A percentile compares a stretch with the other conserved stretches of the same genome.
Evolutionary conservation across 768 basidiomycete genomes (phyloP).

Genomic region (Tylopilus sp.): DNA sequence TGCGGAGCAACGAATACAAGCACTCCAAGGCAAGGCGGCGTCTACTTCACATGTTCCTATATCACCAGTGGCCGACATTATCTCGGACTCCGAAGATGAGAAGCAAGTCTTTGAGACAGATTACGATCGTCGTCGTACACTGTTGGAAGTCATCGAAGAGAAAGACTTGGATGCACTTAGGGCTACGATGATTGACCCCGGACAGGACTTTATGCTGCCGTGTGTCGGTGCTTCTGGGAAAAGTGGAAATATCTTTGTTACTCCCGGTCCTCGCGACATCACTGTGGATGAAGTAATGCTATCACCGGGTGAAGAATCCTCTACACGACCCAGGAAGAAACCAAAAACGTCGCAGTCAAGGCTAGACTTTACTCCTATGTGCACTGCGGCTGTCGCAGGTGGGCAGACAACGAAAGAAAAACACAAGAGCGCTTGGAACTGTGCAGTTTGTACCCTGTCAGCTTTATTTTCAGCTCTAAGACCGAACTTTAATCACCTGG

Average conservation of each 20-base stretch:
- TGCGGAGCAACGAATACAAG: constrained; percentile 57
- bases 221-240: not conserved
- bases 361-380: not conserved
- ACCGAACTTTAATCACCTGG: constrained; percentile 6
- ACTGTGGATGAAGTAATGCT: not conserved
- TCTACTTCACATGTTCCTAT: constrained; percentile 4
- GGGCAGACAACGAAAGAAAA: constrained; percentile 34
- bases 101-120: constrained; percentile 44
- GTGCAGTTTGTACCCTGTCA: constrained; percentile 63
- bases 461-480: constrained; percentile 19
- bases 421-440: constrained; percentile 43
- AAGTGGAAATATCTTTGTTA: not conserved
- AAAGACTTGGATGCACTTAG: constrained; percentile 43
- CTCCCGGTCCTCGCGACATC: not conserved
- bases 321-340: constrained; percentile 15
- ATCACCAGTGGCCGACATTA: constrained; percentile 26
- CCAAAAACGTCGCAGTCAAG: constrained; percentile 21
- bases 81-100: constrained; percentile 37
- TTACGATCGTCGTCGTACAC: constrained; percentile 45
- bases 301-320: not conserved
- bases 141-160: constrained; percentile 46
- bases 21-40: constrained; percentile 35
- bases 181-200: constrained; percentile 42
- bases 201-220: constrained; percentile 49
- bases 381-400: not conserved